phyloP scores from a whole-genome alignment of 345 rosid genomes.

The Rhizophora mangle region DNA sequence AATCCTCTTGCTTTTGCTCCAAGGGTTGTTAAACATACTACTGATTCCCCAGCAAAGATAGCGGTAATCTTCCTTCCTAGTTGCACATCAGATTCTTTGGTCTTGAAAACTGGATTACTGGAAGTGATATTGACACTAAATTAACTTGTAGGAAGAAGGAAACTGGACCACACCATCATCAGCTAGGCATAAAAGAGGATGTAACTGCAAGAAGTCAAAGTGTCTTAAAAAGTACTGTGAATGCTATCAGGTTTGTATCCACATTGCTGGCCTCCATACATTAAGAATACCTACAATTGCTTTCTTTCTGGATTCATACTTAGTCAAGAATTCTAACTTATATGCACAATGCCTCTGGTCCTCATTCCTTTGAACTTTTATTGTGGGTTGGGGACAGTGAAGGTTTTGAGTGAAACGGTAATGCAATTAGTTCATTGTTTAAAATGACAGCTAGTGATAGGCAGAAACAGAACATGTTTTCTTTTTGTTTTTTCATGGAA shows the following conservation, averaged over 20 bases:
- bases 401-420: neutral
- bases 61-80: constrained; percentile 18
- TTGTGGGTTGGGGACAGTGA: too few species aligned
- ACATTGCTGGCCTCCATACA: neutral
- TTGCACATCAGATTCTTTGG: neutral
- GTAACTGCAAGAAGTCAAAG: constrained; percentile 51
- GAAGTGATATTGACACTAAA: constrained; percentile 11
- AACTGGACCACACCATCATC: constrained; percentile 27
- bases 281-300: neutral
- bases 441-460: neutral
- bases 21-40: constrained; percentile 23
- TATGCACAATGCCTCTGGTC: too few species aligned
- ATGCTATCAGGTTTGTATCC: constrained; percentile 43
- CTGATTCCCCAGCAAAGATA: constrained; percentile 20
- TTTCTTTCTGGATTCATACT: neutral
- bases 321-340: too few species aligned
- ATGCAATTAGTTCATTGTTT: constrained; percentile 1
- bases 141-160: constrained; percentile 28
- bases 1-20: constrained; percentile 51
- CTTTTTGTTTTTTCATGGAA: too few species aligned
- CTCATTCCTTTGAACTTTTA: too few species aligned
- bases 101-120: neutral
- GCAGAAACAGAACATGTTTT: neutral
- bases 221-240: constrained; percentile 50
- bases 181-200: constrained; percentile 48